A percentile compares a stretch with the other conserved stretches of the same genome.
Conservation (phyloP, 2,329 filamentous ascomycete species). For the Biscogniauxia marginata region DNA sequence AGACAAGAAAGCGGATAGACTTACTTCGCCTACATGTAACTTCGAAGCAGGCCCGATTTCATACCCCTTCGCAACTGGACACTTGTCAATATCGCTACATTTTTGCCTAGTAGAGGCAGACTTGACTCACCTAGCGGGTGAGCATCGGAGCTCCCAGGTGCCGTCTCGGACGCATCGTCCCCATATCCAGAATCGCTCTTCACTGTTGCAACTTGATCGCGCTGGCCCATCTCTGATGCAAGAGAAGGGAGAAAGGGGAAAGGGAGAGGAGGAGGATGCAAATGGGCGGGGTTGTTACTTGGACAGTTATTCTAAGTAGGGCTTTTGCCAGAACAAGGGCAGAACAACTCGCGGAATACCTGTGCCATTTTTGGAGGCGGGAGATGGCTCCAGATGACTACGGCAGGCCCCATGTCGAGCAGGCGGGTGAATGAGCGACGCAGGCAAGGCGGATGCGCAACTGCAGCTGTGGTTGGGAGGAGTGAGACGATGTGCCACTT, state of each 20-base stretch:
- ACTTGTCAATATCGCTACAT: conserved; percentile 3
- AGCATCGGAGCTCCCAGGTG: conserved; percentile 28
- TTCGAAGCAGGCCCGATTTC: conserved; percentile 35
- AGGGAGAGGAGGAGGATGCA: conserved; percentile 20
- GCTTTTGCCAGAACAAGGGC: background rate
- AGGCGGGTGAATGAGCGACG: background rate
- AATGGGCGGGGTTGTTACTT: conserved; percentile 3
- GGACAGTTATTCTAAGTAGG: background rate
- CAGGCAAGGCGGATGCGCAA: background rate
- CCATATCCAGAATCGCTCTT: conserved; percentile 37
- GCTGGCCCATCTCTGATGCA: conserved; percentile 36
- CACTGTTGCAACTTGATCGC: conserved; percentile 33
- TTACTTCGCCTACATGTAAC: conserved; percentile 37
- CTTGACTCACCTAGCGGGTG: conserved; percentile 33
- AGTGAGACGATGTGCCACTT: conserved; percentile 11
- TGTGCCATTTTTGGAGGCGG: background rate
- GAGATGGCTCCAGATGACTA: background rate
- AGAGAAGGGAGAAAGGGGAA: conserved; percentile 23
- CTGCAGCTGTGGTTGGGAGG: background rate
- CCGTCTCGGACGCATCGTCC: conserved; percentile 33
- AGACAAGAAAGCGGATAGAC: conserved; percentile 10
- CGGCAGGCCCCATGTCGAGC: background rate
- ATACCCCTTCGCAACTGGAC: conserved; percentile 35
- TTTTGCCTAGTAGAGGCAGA: background rate
- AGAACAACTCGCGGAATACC: background rate